Evolutionary conservation across 768 basidiomycete genomes (phyloP).

Genomic region (Termitomyces sp.): DNA sequence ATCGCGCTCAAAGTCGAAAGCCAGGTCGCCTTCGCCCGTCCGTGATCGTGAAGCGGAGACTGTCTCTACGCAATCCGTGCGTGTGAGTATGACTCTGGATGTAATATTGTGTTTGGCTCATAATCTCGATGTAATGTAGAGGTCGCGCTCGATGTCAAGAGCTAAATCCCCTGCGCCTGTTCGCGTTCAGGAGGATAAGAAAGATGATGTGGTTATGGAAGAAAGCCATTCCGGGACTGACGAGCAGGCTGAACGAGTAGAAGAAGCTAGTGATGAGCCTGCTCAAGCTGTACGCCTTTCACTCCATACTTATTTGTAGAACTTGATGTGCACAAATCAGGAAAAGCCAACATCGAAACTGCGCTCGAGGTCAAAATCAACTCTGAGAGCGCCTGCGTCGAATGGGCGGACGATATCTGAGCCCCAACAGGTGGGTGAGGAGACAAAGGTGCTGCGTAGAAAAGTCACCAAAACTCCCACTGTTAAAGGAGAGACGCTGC

Average conservation of each 20-base stretch:
- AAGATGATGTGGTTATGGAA: not conserved
- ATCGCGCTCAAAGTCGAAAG: not conserved
- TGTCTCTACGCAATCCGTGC: not conserved
- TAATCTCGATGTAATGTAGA: not conserved
- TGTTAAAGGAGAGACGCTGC: conserved; percentile 5
- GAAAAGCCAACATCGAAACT: not conserved
- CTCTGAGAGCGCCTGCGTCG: not conserved
- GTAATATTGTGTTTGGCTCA: not conserved
- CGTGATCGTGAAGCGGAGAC: not conserved
- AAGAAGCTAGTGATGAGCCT: not conserved
- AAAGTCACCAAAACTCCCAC: conserved; percentile 13
- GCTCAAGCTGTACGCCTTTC: not conserved
- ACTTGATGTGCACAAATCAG: not conserved
- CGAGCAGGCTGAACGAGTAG: not conserved
- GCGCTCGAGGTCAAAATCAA: conserved; percentile 5
- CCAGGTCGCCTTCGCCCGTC: not conserved
- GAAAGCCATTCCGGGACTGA: not conserved
- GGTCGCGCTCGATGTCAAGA: not conserved
- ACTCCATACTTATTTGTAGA: too few relatives aligned
- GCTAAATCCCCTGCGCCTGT: not conserved
- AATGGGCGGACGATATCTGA: not conserved
- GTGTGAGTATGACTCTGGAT: not conserved
- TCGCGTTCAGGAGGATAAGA: not conserved
- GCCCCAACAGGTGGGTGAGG: not conserved
- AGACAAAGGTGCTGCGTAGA: not conserved